Evolutionary conservation across 805 yeast genomes (phyloP).

Genomic region (Wickerhamiella occidentalis): DNA sequence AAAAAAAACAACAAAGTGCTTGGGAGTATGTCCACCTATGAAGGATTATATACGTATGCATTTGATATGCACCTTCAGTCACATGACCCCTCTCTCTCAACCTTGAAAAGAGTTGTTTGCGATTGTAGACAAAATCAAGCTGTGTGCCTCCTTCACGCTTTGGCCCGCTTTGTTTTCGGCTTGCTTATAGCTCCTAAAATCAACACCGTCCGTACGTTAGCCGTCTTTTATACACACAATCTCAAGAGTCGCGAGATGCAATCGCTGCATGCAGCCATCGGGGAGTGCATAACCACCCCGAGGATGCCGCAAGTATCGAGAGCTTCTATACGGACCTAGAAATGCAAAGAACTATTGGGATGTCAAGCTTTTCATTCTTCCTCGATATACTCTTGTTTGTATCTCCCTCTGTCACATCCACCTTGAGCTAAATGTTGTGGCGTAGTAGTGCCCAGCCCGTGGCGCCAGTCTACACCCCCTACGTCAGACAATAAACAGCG

Average conservation of each 20-base stretch:
- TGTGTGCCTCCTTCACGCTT: neutral
- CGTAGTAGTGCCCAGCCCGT: neutral
- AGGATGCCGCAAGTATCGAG: neutral
- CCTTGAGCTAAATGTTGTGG: neutral
- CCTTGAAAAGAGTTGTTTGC: neutral
- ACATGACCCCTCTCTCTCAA: constrained; percentile 1
- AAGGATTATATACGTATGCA: constrained; percentile 10
- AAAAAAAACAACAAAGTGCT: neutral
- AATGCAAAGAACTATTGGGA: neutral
- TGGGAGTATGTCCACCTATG: constrained; percentile 1
- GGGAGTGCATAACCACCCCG: neutral
- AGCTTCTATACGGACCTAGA: neutral
- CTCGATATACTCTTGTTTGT: neutral
- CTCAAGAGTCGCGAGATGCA: constrained; percentile 2
- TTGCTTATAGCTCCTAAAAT: neutral
- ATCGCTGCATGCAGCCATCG: constrained; percentile 2
- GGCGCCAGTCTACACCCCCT: neutral
- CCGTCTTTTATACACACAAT: neutral
- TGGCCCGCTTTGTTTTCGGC: neutral
- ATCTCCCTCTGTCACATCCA: neutral
- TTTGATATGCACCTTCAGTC: constrained; percentile 7
- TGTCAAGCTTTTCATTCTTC: neutral
- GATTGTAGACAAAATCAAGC: neutral
- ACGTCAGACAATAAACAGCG: neutral
- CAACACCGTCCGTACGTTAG: neutral